Conservation (phyloP, 345 rosid species). For the Raphanus raphanistrum region DNA sequence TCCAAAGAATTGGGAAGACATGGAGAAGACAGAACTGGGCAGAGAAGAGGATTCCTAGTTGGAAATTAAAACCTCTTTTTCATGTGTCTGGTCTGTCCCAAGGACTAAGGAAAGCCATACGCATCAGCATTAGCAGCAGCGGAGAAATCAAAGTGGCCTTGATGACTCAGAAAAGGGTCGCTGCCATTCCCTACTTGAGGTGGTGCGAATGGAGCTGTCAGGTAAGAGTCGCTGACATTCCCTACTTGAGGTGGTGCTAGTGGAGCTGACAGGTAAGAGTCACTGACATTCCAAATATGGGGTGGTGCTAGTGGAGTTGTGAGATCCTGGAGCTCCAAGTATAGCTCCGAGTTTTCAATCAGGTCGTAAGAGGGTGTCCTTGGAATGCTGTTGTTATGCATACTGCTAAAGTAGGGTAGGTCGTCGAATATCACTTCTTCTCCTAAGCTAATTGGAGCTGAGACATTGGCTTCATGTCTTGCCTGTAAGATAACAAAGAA, state of each 20-base stretch:
- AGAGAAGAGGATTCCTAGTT: background rate
- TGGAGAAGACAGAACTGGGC: background rate
- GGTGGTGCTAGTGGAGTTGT: slow-evolving; percentile 21
- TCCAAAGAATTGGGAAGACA: background rate
- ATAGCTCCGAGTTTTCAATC: slow-evolving; percentile 31
- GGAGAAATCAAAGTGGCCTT: slow-evolving; percentile 27
- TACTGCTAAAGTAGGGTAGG: slow-evolving; percentile 17
- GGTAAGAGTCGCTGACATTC: background rate
- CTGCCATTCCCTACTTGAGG: slow-evolving; percentile 10
- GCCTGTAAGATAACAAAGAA: slow-evolving; percentile 17
- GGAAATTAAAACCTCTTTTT: background rate
- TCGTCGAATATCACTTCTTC: slow-evolving; percentile 25
- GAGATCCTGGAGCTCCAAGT: slow-evolving; percentile 35
- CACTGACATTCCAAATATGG: background rate
- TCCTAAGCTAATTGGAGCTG: slow-evolving; percentile 12
- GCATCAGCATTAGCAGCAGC: slow-evolving; percentile 16
- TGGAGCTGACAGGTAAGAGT: background rate
- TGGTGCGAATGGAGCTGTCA: background rate
- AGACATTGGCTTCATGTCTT: background rate
- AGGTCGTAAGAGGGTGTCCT: slow-evolving; percentile 19
- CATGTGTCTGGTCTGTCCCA: slow-evolving; percentile 17
- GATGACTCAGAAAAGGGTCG: background rate
- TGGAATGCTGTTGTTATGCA: slow-evolving; percentile 29
- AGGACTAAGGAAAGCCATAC: background rate
- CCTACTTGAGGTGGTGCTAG: background rate